phyloP scores from a whole-genome alignment of 148 eudicot genomes.

The Vaccinium myrtillus region DNA sequence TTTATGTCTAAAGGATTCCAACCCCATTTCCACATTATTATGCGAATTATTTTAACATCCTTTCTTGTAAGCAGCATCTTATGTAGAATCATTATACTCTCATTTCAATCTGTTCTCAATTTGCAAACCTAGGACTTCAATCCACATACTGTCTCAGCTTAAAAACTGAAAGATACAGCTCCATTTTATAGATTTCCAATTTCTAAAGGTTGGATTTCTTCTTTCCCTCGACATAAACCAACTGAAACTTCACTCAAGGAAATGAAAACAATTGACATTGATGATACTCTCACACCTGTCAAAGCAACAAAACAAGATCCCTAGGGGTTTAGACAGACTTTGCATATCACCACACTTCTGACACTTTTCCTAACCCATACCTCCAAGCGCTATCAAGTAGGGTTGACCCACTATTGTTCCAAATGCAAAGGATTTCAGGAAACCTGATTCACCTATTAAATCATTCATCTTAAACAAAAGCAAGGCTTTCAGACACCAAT shows the following conservation, averaged over 20 bases:
- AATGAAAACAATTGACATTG: conserved; percentile 10
- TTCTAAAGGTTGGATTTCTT: not conserved
- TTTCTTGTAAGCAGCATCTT: not conserved
- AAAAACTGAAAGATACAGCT: conserved; percentile 1
- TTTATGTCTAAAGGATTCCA: not conserved
- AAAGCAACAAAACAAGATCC: conserved; percentile 1
- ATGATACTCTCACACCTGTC: not conserved
- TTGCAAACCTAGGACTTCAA: not conserved
- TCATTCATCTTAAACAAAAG: conserved; percentile 8
- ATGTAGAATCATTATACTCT: not conserved
- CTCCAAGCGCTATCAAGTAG: not conserved
- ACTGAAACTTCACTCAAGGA: conserved; percentile 1
- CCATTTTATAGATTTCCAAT: not conserved
- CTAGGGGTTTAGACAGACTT: not conserved
- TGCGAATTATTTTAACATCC: not conserved
- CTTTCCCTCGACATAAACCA: not conserved
- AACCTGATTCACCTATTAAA: conserved; percentile 13
- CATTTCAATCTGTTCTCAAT: conserved; percentile 3
- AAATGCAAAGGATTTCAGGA: not conserved
- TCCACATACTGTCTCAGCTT: not conserved
- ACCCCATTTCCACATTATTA: not conserved
- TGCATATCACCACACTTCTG: not conserved
- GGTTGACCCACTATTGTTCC: not conserved
- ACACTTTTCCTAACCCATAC: not conserved
- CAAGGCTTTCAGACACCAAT: not conserved